Evolutionary conservation across 805 yeast species (phyloP), one percentile per base, ranked within the genome.

Genomic region (Candida nemodendra): DNA sequence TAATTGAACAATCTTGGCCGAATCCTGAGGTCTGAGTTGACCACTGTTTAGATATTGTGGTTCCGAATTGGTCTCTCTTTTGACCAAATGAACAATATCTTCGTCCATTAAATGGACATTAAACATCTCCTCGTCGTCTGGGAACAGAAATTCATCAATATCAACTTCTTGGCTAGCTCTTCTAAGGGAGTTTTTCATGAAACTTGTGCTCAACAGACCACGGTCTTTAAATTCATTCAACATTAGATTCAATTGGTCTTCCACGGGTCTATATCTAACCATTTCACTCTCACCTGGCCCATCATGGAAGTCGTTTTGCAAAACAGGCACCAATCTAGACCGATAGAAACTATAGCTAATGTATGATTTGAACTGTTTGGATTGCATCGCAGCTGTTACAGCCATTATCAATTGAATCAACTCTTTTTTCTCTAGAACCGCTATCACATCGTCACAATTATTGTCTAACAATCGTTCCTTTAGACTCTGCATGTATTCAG

Each of bases 91-190:
- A 8, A 60, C 57, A 18, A 66, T 62, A 24, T 66, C 71, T n/a
- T 45, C 48, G 29, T 66, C 68, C 1, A 56, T 42, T n/a, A 59
- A 35, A 27, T 55, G 59, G n/a, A 38, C 48, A 37, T 65, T 64
- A 9, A 34, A 26, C 5, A 67, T 57, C 9, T 41, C 48, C 38
- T 68, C 72, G 37, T 65, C 68, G 2, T 40, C 35, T 1, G 72
- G 72, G 38, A 66, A 65, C 19, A 68, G 30, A 13, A 65, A 38
- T 14, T 58, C 50, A 29, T 64, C 63, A 11, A 66, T 29, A 11
- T 53, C 49, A 21, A 42, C 13, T 4, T 41, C 48, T 15, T 35
- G 13, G 15, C 31, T 32, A 4, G 29, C 28, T 18, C 36, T 31
- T 14, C 32, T 36, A 11, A 39, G 23, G 23, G 41, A 38, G 9